These are phyloP conservation scores for Jaltomata sinuosa DNA, from an alignment of 257 asterid species.

Conservation along the genomic window DNA sequence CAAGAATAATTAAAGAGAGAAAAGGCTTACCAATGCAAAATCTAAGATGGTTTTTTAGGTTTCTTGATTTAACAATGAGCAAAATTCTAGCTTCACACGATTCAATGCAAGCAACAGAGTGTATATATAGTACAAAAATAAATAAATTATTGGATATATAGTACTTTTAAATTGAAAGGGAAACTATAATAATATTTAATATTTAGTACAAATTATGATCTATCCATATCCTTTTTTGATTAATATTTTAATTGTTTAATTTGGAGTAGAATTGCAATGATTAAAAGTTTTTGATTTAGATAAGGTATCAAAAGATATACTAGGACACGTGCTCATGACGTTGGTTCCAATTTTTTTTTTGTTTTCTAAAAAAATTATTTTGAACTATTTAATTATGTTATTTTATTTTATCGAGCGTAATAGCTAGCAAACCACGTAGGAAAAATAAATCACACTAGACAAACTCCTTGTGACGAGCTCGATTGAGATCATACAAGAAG, in stretches of 20 bases:
- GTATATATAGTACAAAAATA: neutral
- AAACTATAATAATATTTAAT: neutral
- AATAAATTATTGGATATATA: neutral
- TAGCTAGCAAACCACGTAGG: rapidly evolving
- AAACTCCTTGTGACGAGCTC: neutral
- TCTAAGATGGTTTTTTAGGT: neutral
- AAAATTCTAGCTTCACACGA: neutral
- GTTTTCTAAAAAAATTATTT: neutral
- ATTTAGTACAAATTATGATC: too few species aligned
- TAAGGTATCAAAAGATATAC: neutral
- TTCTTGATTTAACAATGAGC: neutral
- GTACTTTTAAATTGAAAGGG: neutral
- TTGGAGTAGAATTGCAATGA: neutral
- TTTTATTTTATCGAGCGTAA: neutral
- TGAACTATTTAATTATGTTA: neutral
- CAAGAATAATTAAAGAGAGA: neutral
- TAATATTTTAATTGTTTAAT: neutral
- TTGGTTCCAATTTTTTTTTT: neutral
- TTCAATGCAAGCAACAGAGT: neutral
- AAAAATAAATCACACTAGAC: neutral
- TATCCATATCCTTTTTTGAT: neutral
- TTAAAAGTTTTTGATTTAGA: neutral
- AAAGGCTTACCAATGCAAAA: neutral
- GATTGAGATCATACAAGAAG: too few species aligned
- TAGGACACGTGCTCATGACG: neutral